These are phyloP conservation scores for Fusarium siculi DNA, from an alignment of 2,329 filamentous ascomycete genomes.

Conservation along the genomic window DNA sequence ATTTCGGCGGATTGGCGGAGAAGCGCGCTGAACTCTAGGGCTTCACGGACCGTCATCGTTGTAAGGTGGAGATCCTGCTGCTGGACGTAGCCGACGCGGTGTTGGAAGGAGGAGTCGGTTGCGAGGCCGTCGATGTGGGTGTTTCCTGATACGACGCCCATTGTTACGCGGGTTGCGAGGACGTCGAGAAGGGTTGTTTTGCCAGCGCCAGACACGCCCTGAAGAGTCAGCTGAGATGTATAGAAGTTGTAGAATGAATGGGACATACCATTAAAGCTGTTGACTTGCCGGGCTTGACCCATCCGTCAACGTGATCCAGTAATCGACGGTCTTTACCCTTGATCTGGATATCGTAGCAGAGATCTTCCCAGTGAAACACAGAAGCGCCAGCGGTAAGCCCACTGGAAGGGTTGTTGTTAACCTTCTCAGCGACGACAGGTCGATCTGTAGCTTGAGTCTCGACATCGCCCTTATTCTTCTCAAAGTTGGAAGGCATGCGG, in stretches of 20 bases:
- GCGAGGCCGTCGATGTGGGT: slow-evolving; percentile 75
- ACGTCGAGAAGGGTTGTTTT: slow-evolving; percentile 82
- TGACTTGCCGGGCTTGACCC: slow-evolving; percentile 79
- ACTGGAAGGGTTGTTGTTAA: neutral
- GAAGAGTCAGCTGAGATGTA: neutral
- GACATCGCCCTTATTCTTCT: slow-evolving; percentile 54
- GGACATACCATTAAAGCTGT: slow-evolving; percentile 59
- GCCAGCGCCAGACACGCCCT: slow-evolving; percentile 76
- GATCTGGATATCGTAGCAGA: slow-evolving; percentile 72
- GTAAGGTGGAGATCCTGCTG: slow-evolving; percentile 77
- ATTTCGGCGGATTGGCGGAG: slow-evolving; percentile 72
- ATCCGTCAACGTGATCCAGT: slow-evolving; percentile 78
- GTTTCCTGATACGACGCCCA: slow-evolving; percentile 77
- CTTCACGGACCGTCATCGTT: slow-evolving; percentile 70
- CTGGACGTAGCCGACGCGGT: slow-evolving; percentile 77
- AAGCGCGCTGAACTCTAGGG: slow-evolving; percentile 69
- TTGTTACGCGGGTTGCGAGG: slow-evolving; percentile 76
- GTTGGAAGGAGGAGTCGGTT: slow-evolving; percentile 71
- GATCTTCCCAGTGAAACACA: slow-evolving; percentile 76
- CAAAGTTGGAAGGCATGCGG: slow-evolving; percentile 66
- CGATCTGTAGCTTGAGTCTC: slow-evolving; percentile 44
- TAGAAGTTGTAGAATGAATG: accelerated
- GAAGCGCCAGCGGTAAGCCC: slow-evolving; percentile 29
- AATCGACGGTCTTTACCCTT: slow-evolving; percentile 73
- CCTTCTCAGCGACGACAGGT: slow-evolving; percentile 36